These are phyloP conservation scores for Saccharomycopsis capsularis DNA, from an alignment of 805 yeast species.

Conservation along the genomic window DNA sequence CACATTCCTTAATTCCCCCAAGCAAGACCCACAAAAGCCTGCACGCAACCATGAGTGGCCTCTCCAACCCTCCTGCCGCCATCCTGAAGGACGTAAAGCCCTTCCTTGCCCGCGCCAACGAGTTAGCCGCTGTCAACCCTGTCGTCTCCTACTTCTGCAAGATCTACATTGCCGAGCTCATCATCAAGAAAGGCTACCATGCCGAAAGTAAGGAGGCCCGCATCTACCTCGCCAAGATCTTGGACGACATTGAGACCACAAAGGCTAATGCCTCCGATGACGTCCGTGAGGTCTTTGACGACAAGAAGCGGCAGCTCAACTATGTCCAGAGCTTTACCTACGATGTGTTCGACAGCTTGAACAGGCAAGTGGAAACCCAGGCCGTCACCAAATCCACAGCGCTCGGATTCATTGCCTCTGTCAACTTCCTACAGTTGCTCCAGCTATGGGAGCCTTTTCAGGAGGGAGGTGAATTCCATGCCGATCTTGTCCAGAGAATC, in stretches of 20 bases:
- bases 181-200: constrained; percentile 57
- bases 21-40: too few species aligned
- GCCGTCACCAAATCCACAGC: constrained; percentile 41
- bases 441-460: constrained; percentile 38
- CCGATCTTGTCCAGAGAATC: constrained; percentile 31
- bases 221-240: constrained; percentile 47
- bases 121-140: constrained; percentile 53
- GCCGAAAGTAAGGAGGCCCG: constrained; percentile 49
- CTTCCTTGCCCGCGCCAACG: constrained; percentile 48
- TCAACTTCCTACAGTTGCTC: constrained; percentile 45
- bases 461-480: constrained; percentile 16
- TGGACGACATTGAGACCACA: constrained; percentile 63
- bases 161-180: constrained; percentile 65
- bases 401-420: constrained; percentile 45
- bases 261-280: constrained; percentile 35
- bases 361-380: constrained; percentile 39
- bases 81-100: constrained; percentile 37
- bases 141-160: constrained; percentile 66
- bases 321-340: constrained; percentile 53
- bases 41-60: not conserved
- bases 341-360: constrained; percentile 48
- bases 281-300: constrained; percentile 45
- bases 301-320: constrained; percentile 50
- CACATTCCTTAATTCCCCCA: too few species aligned
- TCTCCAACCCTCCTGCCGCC: constrained; percentile 26